Evolutionary conservation across 495 filamentous ascomycete genomes (phyloP).

Genomic region (Trichoderma erinaceum): DNA sequence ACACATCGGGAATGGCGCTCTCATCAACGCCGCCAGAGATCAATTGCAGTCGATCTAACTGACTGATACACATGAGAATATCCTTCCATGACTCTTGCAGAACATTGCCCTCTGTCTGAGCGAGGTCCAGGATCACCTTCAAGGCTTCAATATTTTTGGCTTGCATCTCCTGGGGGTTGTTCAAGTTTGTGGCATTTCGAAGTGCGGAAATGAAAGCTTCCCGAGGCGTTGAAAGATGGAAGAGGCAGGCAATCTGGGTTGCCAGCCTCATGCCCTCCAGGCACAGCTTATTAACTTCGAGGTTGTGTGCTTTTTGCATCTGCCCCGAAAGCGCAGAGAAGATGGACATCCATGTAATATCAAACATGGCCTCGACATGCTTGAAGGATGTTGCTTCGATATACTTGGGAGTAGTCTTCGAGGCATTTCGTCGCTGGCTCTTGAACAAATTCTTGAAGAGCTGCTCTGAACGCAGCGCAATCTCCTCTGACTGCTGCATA

Average conservation of each 20-base stretch:
- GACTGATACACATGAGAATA: constrained; percentile 89
- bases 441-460: constrained; percentile 85
- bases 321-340: constrained; percentile 86
- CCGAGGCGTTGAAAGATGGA: constrained; percentile 83
- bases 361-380: constrained; percentile 97
- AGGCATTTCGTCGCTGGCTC: constrained; percentile 70
- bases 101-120: constrained; percentile 83
- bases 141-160: constrained; percentile 94
- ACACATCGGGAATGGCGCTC: constrained; percentile 84
- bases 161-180: constrained; percentile 92
- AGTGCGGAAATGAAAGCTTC: constrained; percentile 92
- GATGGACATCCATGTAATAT: constrained; percentile 99
- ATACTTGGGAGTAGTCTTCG: constrained; percentile 66
- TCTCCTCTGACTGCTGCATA: constrained; percentile 89
- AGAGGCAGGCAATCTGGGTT: constrained; percentile 85
- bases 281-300: constrained; percentile 83
- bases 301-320: constrained; percentile 84
- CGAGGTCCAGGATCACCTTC: constrained; percentile 83
- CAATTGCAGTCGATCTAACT: constrained; percentile 93
- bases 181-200: constrained; percentile 88
- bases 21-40: constrained; percentile 92
- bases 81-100: constrained; percentile 90
- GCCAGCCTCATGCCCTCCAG: constrained; percentile 93
- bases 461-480: constrained; percentile 59
- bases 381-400: constrained; percentile 88